phyloP scores from a whole-genome alignment of 31 red algal species.

The Porphyra umbilicalis region DNA sequence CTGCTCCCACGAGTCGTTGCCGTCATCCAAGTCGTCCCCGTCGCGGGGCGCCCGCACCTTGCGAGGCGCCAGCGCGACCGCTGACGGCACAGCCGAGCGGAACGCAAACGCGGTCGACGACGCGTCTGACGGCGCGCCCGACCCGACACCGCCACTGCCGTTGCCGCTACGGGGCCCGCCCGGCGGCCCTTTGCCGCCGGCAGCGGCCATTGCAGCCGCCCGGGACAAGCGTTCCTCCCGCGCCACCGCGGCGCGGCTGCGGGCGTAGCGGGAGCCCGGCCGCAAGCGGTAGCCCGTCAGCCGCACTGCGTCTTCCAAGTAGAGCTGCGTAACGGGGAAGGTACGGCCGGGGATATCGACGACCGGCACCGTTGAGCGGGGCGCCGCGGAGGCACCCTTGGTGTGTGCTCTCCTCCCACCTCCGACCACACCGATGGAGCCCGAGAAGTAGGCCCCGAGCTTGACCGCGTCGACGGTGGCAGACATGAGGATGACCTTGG shows the following conservation, averaged over 20 bases:
- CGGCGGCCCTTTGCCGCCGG: not conserved
- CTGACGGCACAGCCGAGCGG: not conserved
- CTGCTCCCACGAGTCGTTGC: constrained; percentile 1
- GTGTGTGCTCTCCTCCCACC: no score
- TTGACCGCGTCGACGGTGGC: constrained; percentile 85
- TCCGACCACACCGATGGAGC: not conserved
- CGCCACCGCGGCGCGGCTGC: not conserved
- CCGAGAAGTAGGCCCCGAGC: constrained; percentile 60
- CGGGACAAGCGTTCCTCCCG: not conserved
- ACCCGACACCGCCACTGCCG: not conserved
- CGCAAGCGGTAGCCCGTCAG: constrained; percentile 36
- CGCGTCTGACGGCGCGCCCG: not conserved
- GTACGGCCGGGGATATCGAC: constrained; percentile 71
- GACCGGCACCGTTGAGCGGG: constrained; percentile 16
- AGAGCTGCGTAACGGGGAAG: constrained; percentile 64
- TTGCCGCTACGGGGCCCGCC: not conserved
- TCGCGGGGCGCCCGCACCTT: not conserved
- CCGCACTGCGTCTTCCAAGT: constrained; percentile 55
- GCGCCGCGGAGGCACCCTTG: not conserved
- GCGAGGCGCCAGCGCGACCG: not conserved
- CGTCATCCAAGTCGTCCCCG: not conserved
- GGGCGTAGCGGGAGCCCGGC: constrained; percentile 47
- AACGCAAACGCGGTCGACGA: not conserved
- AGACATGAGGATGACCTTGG: constrained; percentile 79
- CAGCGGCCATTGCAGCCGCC: not conserved